These are phyloP conservation scores for Phytophthora fragariae DNA, from an alignment of 352 stramenopile species.

Conservation along the genomic window DNA sequence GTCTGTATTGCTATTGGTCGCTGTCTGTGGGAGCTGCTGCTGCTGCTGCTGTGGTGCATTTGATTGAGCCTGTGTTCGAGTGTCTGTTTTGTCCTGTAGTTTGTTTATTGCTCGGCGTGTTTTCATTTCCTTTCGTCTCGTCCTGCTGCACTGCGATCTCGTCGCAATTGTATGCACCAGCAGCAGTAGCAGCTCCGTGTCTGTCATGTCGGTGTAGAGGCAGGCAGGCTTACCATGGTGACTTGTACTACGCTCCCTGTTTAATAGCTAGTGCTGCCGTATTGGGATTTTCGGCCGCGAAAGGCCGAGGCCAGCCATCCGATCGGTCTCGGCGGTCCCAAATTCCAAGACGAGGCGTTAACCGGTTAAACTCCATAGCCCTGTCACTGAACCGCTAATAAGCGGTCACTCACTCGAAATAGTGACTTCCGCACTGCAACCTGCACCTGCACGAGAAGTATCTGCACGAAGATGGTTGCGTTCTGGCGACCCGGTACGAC, in stretches of 20 bases:
- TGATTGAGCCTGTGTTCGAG: neutral
- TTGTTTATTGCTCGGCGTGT: constrained; percentile 1
- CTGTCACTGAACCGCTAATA: constrained; percentile 7
- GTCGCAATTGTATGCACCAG: neutral
- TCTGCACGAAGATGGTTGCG: constrained; percentile 15
- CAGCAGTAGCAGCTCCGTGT: constrained; percentile 27
- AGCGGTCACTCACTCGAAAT: neutral
- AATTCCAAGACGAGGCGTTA: constrained; percentile 8
- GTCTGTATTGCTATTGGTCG: neutral
- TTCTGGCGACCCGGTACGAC: constrained; percentile 77
- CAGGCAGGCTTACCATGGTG: constrained; percentile 75
- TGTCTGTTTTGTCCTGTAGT: constrained; percentile 1
- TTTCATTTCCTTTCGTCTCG: neutral
- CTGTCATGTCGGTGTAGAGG: constrained; percentile 1
- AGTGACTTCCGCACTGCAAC: neutral
- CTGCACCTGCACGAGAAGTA: no score
- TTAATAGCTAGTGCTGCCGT: constrained; percentile 71
- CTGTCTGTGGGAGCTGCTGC: constrained; percentile 23
- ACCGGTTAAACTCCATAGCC: constrained; percentile 30
- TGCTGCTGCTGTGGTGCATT: constrained; percentile 11
- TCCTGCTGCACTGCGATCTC: neutral
- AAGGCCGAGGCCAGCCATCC: constrained; percentile 58
- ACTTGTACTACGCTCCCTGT: constrained; percentile 86
- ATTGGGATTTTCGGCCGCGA: constrained; percentile 37
- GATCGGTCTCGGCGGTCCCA: constrained; percentile 27